These are phyloP conservation scores for Coemansia biformis DNA, from an alignment of 192 early-diverging fungal species.

Conservation along the genomic window DNA sequence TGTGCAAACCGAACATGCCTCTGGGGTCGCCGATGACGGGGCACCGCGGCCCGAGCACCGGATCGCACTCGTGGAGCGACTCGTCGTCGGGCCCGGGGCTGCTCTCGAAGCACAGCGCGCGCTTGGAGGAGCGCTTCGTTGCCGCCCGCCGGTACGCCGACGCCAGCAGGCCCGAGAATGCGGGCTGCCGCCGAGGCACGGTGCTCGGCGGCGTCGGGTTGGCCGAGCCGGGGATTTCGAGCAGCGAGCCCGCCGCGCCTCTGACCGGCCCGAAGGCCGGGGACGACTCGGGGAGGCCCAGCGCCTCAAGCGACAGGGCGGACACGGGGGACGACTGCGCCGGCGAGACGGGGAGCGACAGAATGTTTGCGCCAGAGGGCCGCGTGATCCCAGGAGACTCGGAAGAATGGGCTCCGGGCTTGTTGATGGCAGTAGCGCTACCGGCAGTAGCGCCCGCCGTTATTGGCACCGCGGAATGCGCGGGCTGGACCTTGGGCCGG, in stretches of 20 bases:
- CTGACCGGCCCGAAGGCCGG: slow-evolving; percentile 5
- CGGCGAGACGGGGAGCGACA: slow-evolving; percentile 42
- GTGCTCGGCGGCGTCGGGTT: slow-evolving; percentile 43
- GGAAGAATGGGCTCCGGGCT: slow-evolving; percentile 23
- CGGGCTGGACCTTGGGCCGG: slow-evolving; percentile 11
- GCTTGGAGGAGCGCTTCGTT: slow-evolving; percentile 28
- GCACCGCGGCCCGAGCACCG: slow-evolving; percentile 42
- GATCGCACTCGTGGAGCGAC: slow-evolving; percentile 23
- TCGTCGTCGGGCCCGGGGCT: slow-evolving; percentile 8
- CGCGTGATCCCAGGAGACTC: neutral
- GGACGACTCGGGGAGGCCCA: slow-evolving; percentile 8
- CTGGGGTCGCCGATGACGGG: slow-evolving; percentile 40
- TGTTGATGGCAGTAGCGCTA: slow-evolving; percentile 23
- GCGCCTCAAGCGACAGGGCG: slow-evolving; percentile 5
- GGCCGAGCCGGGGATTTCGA: neutral
- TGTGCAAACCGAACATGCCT: slow-evolving; percentile 27
- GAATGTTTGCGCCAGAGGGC: slow-evolving; percentile 8
- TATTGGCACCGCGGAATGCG: slow-evolving; percentile 5
- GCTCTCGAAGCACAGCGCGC: slow-evolving; percentile 30
- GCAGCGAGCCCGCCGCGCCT: too few species aligned
- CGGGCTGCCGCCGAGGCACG: slow-evolving; percentile 20
- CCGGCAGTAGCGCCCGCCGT: slow-evolving; percentile 6
- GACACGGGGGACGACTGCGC: slow-evolving; percentile 26
- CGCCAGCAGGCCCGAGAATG: slow-evolving; percentile 41
- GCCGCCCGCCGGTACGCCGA: slow-evolving; percentile 42